A percentile compares a stretch with the other conserved stretches of the same genome.
phyloP scores from a whole-genome alignment of 2,329 filamentous ascomycete species.

The Clonostachys chloroleuca region DNA sequence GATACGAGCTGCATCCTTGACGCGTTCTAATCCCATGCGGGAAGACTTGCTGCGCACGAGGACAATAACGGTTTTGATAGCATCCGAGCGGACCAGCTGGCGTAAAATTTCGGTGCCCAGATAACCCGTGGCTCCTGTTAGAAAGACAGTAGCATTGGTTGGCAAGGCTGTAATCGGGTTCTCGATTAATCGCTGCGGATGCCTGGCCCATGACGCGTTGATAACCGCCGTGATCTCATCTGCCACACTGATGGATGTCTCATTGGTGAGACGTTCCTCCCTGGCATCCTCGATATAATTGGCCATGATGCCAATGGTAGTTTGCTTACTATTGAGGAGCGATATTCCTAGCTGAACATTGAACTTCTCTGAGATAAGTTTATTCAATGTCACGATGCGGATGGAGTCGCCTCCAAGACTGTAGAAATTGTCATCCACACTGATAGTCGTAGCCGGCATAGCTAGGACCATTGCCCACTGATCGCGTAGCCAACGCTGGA shows the following conservation, averaged over 20 bases:
- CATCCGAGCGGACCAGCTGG: slow-evolving; percentile 58
- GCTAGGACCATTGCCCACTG: slow-evolving; percentile 23
- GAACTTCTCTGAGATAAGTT: neutral
- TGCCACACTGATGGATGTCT: neutral
- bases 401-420: slow-evolving; percentile 37
- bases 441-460: slow-evolving; percentile 13
- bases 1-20: slow-evolving; percentile 28
- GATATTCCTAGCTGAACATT: neutral
- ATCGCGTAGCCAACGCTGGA: slow-evolving; percentile 8
- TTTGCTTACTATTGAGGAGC: neutral
- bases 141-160: slow-evolving; percentile 52
- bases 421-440: slow-evolving; percentile 29
- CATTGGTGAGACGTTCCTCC: neutral
- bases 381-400: slow-evolving; percentile 2
- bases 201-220: neutral
- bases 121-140: slow-evolving; percentile 76
- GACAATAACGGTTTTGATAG: slow-evolving; percentile 51
- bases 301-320: neutral
- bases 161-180: neutral
- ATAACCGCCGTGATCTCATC: neutral
- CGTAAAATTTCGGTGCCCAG: slow-evolving; percentile 73
- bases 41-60: slow-evolving; percentile 66
- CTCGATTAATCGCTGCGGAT: neutral
- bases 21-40: slow-evolving; percentile 54
- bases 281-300: neutral